Base-by-base conservation (phyloP, 2,329 filamentous ascomycete species). In the Paecilomyces variotii region DNA sequence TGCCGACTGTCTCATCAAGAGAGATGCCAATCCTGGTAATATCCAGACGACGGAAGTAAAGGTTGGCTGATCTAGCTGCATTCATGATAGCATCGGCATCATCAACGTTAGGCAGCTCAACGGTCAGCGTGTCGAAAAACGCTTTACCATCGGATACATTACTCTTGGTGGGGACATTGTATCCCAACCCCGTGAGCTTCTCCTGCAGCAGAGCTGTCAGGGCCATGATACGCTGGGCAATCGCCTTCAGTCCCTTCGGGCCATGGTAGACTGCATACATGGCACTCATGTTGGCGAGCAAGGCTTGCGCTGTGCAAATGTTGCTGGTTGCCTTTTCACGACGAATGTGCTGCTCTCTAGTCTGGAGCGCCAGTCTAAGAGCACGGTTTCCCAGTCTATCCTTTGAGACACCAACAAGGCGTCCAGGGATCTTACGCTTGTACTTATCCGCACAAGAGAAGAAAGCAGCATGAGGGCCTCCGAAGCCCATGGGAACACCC, bases 271-370 rank as follows among this genome's bases (percentile, higher is more conserved):
- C 82, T 56, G 91, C 92, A 71, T 96, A 97, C 78, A 97, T 88
- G 57, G 92, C 91, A 65, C 86, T 93, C 90, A 97, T 97, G 74
- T 97, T 97, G 39, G 93, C 93, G 56, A 97, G 80, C 27, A 97
- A 79, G 7, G 93, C 93, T 76, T 97, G 93, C 1, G 93, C 92
- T 1, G 93, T 97, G 79, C 93, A 97, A 60, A 97, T 92, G 71
- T 97, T 97, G 79, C 91, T 96, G 1, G 93, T 97, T 1, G 93
- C 93, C 82, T 97, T 97, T 74, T 97, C 93, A 69, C 93, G 85
- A 64, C 93, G 85, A 72, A 97, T 97, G 73, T 97, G 93, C 78
- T 97, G 93, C 77, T 97, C 93, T 67, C 93, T 83, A 9, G 93
- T 97, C 77, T 97, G 93, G 56, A 97, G 79, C 19, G 93, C 89